Base-by-base conservation (phyloP, 495 filamentous ascomycete species). In the Diplogelasinospora grovesii region DNA sequence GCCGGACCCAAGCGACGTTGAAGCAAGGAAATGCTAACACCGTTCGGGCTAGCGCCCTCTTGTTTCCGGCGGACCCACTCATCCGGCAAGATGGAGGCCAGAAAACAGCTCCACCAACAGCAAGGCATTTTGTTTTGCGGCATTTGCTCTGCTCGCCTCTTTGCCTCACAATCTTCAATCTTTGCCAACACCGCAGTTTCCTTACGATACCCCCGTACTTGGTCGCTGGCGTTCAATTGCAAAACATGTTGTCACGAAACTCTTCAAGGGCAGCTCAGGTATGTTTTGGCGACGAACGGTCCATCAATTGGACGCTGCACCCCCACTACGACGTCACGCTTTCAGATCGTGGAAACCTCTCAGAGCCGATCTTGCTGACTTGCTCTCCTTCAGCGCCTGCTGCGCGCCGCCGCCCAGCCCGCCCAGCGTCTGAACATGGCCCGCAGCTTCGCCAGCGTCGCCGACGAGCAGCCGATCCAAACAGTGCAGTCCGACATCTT, bases 401-500 rank as follows among this genome's bases (percentile, higher is more conserved):
- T 75, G 58, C 69, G 70, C 61, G 66, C 66, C 45, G 68, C 74
- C 40, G 56, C 71, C 50, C 69, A 68, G 53, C 62, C 64, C 50
- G 54, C 64, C 50, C 65, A 55, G 26, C 60, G 63, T 55, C 49
- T 66, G 30, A 65, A 65, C 29, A 48, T 52, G 28, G 54, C 64
- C 33, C 70, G 72, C 52, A 59, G 61, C 47, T 78, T 83, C 53
- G 88, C 89, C 47, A 90, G 81, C 42, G 75, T 93, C 43, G 75
- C 82, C 65, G 77, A 81, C 48, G 22, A 26, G 14, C 83, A 89
- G 57, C 85, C 92, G 56, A 86, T 90, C 75, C 87, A 92, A 74
- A 49, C 81, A 27, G 70, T 93, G 41, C 78, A 85, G 66, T 77
- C 81, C 50, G 89, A 95, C 59, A 85, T 94, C 61, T 94, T 95